Conservation (phyloP, 2,329 filamentous ascomycete genomes). For the Penicillium sp. region DNA sequence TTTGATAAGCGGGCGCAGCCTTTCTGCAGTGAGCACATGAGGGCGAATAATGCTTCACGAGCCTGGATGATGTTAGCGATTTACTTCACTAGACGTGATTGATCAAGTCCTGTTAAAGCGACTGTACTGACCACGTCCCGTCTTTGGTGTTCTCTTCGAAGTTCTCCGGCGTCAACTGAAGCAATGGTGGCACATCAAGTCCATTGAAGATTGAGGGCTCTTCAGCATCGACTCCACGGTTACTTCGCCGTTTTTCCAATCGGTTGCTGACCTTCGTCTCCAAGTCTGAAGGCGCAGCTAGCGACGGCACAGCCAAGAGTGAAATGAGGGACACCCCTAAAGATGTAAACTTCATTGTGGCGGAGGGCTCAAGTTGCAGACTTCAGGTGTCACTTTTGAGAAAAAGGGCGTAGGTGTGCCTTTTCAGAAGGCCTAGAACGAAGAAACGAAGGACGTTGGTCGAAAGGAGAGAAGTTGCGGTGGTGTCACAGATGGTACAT, state of each 20-base stretch:
- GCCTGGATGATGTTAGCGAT: slow-evolving; percentile 32
- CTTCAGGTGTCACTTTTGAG: neutral
- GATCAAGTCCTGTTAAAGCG: neutral
- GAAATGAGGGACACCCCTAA: slow-evolving; percentile 35
- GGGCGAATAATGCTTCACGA: slow-evolving; percentile 50
- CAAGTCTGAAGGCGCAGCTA: slow-evolving; percentile 24
- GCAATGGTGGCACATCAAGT: slow-evolving; percentile 46
- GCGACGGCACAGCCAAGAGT: slow-evolving; percentile 30
- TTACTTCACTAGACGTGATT: neutral
- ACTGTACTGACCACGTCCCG: slow-evolving; percentile 45
- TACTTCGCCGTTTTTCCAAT: slow-evolving; percentile 25
- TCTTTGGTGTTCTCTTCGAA: slow-evolving; percentile 47
- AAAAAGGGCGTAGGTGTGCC: slow-evolving; percentile 10
- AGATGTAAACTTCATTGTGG: slow-evolving; percentile 35
- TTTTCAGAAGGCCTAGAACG: neutral
- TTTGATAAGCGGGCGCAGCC: slow-evolving; percentile 82
- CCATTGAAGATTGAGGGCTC: slow-evolving; percentile 42
- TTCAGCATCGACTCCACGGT: slow-evolving; percentile 14
- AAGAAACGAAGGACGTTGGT: slow-evolving; percentile 20
- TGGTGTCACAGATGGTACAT: slow-evolving; percentile 30
- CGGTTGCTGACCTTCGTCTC: slow-evolving; percentile 14
- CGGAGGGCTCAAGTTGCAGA: neutral
- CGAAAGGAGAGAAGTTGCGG: slow-evolving; percentile 17
- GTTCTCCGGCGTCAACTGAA: slow-evolving; percentile 43
- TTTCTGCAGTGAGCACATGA: slow-evolving; percentile 64